Conservation (phyloP, 225 moss, liverwort and hornwort genomes). For the Polytrichum formosum region DNA sequence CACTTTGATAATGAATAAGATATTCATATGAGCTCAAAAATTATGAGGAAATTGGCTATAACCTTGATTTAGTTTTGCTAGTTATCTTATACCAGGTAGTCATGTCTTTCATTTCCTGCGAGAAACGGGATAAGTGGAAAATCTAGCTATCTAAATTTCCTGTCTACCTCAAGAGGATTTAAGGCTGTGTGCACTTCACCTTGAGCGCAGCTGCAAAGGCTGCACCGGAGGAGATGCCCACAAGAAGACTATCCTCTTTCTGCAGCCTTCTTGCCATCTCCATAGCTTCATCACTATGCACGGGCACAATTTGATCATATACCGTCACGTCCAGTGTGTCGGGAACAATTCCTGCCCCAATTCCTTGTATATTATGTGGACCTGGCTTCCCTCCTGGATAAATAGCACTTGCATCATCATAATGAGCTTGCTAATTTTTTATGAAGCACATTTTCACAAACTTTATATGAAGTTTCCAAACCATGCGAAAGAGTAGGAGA, state of each 20-base stretch:
- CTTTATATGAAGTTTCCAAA: too few species aligned
- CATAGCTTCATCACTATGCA: constrained; percentile 57
- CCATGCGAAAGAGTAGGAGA: not conserved
- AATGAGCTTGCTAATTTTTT: too few species aligned
- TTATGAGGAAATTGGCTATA: too few species aligned
- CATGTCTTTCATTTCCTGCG: too few species aligned
- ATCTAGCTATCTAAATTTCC: not conserved
- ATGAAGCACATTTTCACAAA: too few species aligned
- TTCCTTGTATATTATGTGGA: constrained; percentile 76
- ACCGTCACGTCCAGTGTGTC: constrained; percentile 45
- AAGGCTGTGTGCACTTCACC: constrained; percentile 21
- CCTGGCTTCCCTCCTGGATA: constrained; percentile 76
- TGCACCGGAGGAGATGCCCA: constrained; percentile 80
- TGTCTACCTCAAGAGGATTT: not conserved
- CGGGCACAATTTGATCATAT: constrained; percentile 49
- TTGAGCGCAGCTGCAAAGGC: constrained; percentile 67
- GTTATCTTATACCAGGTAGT: too few species aligned
- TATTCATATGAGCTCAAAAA: too few species aligned
- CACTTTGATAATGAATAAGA: too few species aligned
- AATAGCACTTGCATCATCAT: not conserved
- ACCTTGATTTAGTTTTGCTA: too few species aligned
- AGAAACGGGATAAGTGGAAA: too few species aligned
- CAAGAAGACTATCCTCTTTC: constrained; percentile 70
- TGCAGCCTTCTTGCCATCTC: constrained; percentile 59
- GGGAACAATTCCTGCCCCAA: constrained; percentile 75